phyloP scores from a whole-genome alignment of 2,329 filamentous ascomycete species.

The Gremmenia infestans region DNA sequence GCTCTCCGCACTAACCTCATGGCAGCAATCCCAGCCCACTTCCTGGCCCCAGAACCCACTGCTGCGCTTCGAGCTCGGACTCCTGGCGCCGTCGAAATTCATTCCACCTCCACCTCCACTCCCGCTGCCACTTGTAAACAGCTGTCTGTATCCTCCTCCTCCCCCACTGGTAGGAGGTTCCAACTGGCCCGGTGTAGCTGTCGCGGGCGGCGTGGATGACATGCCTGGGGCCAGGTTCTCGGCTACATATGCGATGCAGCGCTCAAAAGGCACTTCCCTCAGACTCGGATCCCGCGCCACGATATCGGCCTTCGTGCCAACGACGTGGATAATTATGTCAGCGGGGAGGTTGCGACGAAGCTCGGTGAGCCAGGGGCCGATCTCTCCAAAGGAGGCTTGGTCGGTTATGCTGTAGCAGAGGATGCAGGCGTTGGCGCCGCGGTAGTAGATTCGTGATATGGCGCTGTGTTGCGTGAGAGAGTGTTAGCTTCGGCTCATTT shows the following conservation, averaged over 20 bases:
- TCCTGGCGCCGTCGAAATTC: conserved; percentile 46
- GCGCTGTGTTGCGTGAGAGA: conserved; percentile 38
- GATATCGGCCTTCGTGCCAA: conserved; percentile 89
- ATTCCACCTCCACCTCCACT: conserved; percentile 16
- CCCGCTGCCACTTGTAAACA: conserved; percentile 12
- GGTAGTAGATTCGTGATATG: conserved; percentile 93
- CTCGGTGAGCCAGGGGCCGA: conserved; percentile 87
- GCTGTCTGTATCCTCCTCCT: conserved; percentile 4
- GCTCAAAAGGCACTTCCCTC: conserved; percentile 86
- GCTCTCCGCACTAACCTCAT: conserved; percentile 91
- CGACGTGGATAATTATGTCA: conserved; percentile 81
- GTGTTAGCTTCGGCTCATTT: background rate
- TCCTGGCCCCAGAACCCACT: conserved; percentile 88
- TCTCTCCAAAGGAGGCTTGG: conserved; percentile 78
- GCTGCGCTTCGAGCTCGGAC: conserved; percentile 59
- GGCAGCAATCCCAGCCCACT: conserved; percentile 92
- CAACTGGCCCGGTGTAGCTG: conserved; percentile 40
- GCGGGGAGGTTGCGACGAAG: conserved; percentile 70
- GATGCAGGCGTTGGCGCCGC: conserved; percentile 88
- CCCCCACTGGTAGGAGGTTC: background rate
- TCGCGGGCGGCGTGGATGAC: conserved; percentile 62
- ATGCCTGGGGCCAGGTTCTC: conserved; percentile 77
- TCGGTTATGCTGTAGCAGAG: conserved; percentile 94
- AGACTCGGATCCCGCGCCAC: conserved; percentile 75
- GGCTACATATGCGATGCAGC: conserved; percentile 91